Conservation (phyloP, 257 asterid species). For the Echites panduratus region DNA sequence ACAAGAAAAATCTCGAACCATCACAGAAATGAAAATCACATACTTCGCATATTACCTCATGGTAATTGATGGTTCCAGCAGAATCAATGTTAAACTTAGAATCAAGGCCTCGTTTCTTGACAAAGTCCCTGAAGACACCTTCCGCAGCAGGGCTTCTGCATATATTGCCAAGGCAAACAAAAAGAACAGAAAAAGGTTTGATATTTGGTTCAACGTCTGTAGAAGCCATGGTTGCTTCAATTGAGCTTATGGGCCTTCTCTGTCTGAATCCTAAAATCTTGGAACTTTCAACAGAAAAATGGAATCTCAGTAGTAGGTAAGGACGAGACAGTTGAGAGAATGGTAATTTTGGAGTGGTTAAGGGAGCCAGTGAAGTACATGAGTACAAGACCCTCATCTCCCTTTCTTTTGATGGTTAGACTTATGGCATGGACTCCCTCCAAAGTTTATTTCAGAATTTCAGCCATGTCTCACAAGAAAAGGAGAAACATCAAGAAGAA, state of each 20-base stretch:
- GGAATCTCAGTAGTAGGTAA: constrained; percentile 10
- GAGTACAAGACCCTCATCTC: constrained; percentile 43
- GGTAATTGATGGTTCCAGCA: constrained; percentile 88
- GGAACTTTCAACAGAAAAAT: constrained; percentile 21
- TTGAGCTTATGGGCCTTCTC: constrained; percentile 12
- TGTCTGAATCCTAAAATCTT: constrained; percentile 3
- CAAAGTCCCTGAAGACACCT: constrained; percentile 76
- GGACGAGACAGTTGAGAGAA: constrained; percentile 15
- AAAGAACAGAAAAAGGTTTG: constrained; percentile 65
- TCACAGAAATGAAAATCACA: neutral
- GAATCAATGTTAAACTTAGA: constrained; percentile 71
- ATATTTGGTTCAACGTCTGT: constrained; percentile 25
- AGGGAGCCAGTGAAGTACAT: constrained; percentile 7
- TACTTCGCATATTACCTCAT: constrained; percentile 42
- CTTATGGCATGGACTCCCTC: neutral
- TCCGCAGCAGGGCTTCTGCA: constrained; percentile 99
- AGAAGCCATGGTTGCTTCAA: constrained; percentile 58
- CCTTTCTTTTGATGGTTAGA: constrained; percentile 7
- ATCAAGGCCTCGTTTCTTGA: constrained; percentile 49
- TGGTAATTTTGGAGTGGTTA: constrained; percentile 20
- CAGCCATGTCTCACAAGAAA: neutral
- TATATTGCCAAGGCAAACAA: constrained; percentile 94
- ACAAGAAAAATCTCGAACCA: neutral
- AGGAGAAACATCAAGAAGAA: too few species aligned
- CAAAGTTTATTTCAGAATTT: neutral